These are phyloP conservation scores for Neopestalotiopsis sp. DNA, from an alignment of 2,329 filamentous ascomycete genomes.

Conservation along the genomic window DNA sequence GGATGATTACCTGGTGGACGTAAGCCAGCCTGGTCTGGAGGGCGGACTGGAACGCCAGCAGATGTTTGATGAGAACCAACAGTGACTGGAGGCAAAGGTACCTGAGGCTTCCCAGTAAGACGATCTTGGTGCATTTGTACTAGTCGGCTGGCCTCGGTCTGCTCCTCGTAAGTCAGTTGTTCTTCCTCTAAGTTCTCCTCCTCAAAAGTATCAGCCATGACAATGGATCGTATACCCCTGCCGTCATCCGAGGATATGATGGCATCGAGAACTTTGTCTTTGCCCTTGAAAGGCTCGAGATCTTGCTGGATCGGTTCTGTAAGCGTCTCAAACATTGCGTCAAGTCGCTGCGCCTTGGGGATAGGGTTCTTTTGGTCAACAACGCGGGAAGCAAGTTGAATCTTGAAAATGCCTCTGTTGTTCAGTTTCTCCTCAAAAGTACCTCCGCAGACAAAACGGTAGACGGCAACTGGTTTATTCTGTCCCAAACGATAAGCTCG, in stretches of 20 bases:
- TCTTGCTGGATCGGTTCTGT: conserved; percentile 56
- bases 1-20: no score
- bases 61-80: neutral
- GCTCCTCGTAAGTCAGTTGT: conserved; percentile 65
- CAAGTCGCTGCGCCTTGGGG: conserved; percentile 65
- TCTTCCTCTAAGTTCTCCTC: conserved; percentile 66
- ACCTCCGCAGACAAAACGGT: conserved; percentile 78
- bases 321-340: conserved; percentile 66
- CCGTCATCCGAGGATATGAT: conserved; percentile 46
- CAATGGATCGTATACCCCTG: conserved; percentile 59
- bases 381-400: conserved; percentile 77
- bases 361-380: conserved; percentile 82
- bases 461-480: conserved; percentile 80
- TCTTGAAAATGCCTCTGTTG: conserved; percentile 81
- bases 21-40: neutral
- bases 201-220: conserved; percentile 75
- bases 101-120: conserved; percentile 21
- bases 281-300: conserved; percentile 59
- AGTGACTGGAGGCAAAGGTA: neutral
- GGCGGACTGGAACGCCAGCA: neutral
- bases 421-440: conserved; percentile 80
- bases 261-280: conserved; percentile 66
- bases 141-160: conserved; percentile 55
- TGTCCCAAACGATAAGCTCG: conserved; percentile 88
- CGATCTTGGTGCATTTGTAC: conserved; percentile 32